Conservation (phyloP, 2,329 filamentous ascomycete genomes). For the Fusarium praegraminearum region DNA sequence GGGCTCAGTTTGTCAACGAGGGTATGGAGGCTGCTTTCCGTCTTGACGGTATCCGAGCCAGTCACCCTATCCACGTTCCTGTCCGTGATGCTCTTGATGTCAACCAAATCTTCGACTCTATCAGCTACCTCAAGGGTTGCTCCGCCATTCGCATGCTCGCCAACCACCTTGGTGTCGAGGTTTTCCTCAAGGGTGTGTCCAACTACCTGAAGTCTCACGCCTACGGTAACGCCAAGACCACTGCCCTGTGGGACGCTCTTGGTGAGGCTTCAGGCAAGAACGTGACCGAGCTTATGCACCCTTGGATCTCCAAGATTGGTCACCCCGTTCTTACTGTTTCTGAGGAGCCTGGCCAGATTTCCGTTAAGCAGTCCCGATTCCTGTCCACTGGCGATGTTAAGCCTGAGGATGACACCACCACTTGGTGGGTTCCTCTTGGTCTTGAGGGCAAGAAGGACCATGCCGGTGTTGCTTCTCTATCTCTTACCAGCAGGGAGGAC, state of each 20-base stretch:
- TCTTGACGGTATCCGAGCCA: slow-evolving; percentile 89
- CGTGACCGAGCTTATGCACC: slow-evolving; percentile 87
- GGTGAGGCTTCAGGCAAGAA: slow-evolving; percentile 89
- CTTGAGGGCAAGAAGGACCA: slow-evolving; percentile 80
- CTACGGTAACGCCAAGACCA: slow-evolving; percentile 91
- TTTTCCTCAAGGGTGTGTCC: slow-evolving; percentile 90
- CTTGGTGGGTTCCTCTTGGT: slow-evolving; percentile 95
- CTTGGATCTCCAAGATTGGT: slow-evolving; percentile 96
- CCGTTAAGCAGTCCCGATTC: slow-evolving; percentile 88
- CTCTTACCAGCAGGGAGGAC: slow-evolving; percentile 81
- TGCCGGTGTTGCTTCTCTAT: slow-evolving; percentile 71
- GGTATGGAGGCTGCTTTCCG: slow-evolving; percentile 91
- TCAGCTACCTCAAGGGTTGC: slow-evolving; percentile 96
- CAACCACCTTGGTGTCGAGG: slow-evolving; percentile 86
- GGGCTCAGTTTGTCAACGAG: slow-evolving; percentile 97
- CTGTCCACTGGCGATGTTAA: slow-evolving; percentile 91
- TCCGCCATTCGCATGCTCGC: slow-evolving; percentile 97
- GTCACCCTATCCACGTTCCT: slow-evolving; percentile 95
- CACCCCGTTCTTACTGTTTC: slow-evolving; percentile 90
- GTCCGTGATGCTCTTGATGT: slow-evolving; percentile 94
- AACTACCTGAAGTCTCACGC: slow-evolving; percentile 89
- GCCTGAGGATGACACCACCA: slow-evolving; percentile 88
- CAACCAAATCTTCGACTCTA: slow-evolving; percentile 97
- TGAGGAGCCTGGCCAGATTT: slow-evolving; percentile 85
- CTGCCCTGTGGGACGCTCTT: slow-evolving; percentile 90